Percentiles rank a stretch among this genome's conserved stretches.
Conservation (phyloP, 2,329 filamentous ascomycete genomes). For the Sclerotinia subarctica region DNA sequence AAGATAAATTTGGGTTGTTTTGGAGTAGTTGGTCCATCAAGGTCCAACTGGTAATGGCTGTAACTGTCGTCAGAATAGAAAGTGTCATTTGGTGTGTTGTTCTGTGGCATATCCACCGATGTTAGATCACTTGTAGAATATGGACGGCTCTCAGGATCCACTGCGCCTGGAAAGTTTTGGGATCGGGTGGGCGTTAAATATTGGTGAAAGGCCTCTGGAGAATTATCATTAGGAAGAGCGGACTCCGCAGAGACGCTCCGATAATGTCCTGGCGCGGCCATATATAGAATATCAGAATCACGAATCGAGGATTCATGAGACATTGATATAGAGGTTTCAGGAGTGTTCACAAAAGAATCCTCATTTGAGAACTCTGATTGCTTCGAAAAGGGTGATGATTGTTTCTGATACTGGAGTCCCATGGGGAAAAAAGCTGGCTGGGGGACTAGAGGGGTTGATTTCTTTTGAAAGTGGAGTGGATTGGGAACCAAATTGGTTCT, state of each 20-base stretch:
- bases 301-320: background rate
- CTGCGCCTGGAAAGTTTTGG: constrained; percentile 2
- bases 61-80: background rate
- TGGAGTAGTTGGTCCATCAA: constrained; percentile 6
- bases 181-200: constrained; percentile 12
- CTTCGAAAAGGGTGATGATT: background rate
- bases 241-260: background rate
- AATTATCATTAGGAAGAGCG: background rate
- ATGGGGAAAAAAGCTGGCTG: background rate
- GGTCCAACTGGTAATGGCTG: background rate
- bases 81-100: constrained; percentile 20
- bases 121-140: constrained; percentile 25
- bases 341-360: background rate
- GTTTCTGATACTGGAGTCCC: background rate
- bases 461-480: constrained; percentile 11
- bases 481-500: constrained; percentile 20
- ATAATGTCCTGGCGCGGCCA: background rate
- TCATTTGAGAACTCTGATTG: background rate
- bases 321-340: background rate
- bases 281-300: constrained; percentile 16
- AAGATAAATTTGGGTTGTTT: constrained; percentile 10
- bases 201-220: constrained; percentile 6
- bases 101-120: constrained; percentile 21
- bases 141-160: constrained; percentile 19
- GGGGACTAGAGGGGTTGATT: background rate